These are phyloP conservation scores for Chlorella sp. DNA, from an alignment of 139 green algal species.

Conservation along the genomic window DNA sequence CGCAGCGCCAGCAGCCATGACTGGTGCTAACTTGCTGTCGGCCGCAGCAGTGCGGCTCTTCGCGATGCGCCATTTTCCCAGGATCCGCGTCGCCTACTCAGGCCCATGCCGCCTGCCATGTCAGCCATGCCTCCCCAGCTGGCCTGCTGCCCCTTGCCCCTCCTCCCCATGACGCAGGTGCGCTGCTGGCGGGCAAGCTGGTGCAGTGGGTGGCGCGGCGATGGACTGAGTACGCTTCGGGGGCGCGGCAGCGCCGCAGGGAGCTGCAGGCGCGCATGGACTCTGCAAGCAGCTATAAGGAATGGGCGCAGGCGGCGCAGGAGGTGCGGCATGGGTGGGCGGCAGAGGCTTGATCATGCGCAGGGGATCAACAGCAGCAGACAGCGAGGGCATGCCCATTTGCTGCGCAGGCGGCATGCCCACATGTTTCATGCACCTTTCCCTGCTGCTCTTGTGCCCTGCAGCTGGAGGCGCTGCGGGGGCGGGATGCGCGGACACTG, in stretches of 20 bases:
- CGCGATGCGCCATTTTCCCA: too few relatives aligned
- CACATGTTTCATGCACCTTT: neutral
- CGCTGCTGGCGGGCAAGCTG: neutral
- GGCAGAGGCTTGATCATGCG: too few relatives aligned
- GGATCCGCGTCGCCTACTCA: too few relatives aligned
- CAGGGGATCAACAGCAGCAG: too few relatives aligned
- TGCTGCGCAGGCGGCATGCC: neutral
- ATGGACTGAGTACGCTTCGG: slow-evolving; percentile 24
- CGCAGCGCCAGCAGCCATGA: too few relatives aligned
- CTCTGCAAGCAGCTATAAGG: neutral
- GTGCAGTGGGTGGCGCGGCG: neutral
- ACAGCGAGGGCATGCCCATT: too few relatives aligned
- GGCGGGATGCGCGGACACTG: neutral
- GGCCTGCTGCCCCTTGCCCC: too few relatives aligned
- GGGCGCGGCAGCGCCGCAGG: neutral
- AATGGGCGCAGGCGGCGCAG: slow-evolving; percentile 14
- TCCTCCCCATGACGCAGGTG: neutral
- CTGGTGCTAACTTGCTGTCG: too few relatives aligned
- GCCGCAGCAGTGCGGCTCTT: too few relatives aligned
- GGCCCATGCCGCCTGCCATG: too few relatives aligned
- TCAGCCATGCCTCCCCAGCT: too few relatives aligned
- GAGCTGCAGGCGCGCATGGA: slow-evolving; percentile 18
- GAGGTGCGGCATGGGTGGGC: neutral
- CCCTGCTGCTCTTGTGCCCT: neutral
- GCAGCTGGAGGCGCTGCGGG: slow-evolving; percentile 49